phyloP scores from a whole-genome alignment of 2,329 filamentous ascomycete genomes.

The Pseudonectria foliicola region DNA sequence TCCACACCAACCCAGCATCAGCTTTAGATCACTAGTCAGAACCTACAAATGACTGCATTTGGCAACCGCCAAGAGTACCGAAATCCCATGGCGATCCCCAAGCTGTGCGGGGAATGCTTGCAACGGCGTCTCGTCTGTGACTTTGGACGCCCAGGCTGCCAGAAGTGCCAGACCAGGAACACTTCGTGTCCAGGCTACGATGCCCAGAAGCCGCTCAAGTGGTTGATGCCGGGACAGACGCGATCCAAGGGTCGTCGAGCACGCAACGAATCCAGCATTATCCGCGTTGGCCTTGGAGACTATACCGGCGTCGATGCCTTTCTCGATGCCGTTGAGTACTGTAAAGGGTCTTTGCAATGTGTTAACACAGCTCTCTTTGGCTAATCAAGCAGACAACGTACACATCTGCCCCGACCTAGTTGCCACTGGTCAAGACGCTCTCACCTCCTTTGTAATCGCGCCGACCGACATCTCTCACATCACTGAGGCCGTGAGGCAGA shows the following conservation, averaged over 20 bases:
- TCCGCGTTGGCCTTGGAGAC: conserved; percentile 1
- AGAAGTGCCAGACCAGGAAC: conserved; percentile 8
- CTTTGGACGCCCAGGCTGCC: conserved; percentile 7
- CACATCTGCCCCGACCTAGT: conserved; percentile 14
- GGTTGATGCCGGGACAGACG: conserved; percentile 14
- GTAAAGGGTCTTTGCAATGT: conserved; percentile 4
- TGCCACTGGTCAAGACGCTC: conserved; percentile 4
- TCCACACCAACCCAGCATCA: too few species aligned
- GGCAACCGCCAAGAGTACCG: too few species aligned
- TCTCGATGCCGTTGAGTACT: conserved; percentile 6
- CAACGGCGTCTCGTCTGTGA: conserved; percentile 14
- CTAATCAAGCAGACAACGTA: conserved; percentile 7
- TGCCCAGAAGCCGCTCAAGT: conserved; percentile 13
- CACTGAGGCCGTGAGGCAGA: conserved; percentile 5
- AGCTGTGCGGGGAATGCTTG: conserved; percentile 15
- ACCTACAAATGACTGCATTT: too few species aligned
- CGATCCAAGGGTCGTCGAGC: conserved; percentile 11
- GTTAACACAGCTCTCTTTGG: not conserved
- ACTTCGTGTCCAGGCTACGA: conserved; percentile 12
- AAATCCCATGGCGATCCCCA: not conserved
- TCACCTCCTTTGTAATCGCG: conserved; percentile 6
- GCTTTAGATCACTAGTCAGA: too few species aligned
- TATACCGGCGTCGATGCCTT: not conserved
- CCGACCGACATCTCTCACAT: conserved; percentile 1
- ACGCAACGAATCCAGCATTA: conserved; percentile 4